phyloP scores from a whole-genome alignment of 805 yeast genomes.

The Starmerella roubikii region DNA sequence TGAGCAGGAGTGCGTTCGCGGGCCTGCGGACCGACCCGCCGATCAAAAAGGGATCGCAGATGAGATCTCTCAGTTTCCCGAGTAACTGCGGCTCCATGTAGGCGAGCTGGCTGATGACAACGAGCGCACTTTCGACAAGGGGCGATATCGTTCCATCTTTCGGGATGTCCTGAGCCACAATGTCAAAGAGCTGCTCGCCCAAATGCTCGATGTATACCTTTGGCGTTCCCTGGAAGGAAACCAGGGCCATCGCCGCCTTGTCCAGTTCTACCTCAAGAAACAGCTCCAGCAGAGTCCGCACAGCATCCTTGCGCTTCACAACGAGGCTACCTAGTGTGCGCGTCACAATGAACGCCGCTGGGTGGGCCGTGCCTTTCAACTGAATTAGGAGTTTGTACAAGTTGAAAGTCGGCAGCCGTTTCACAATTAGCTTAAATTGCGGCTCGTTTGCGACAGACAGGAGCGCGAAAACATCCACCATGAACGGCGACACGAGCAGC shows the following conservation, averaged over 20 bases:
- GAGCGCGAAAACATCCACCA: slow-evolving; percentile 11
- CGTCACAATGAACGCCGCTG: slow-evolving; percentile 34
- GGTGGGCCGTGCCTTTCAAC: slow-evolving; percentile 35
- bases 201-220: slow-evolving; percentile 42
- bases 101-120: slow-evolving; percentile 4
- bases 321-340: slow-evolving; percentile 44
- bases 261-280: slow-evolving; percentile 46
- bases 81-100: slow-evolving; percentile 10
- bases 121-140: slow-evolving; percentile 5
- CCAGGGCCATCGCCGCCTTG: slow-evolving; percentile 50
- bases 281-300: slow-evolving; percentile 60
- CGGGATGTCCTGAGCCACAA: slow-evolving; percentile 32
- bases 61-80: slow-evolving; percentile 12
- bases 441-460: slow-evolving; percentile 3
- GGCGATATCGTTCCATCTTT: neutral
- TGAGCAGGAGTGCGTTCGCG: slow-evolving; percentile 11
- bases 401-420: slow-evolving; percentile 45
- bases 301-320: slow-evolving; percentile 50
- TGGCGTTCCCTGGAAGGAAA: slow-evolving; percentile 46
- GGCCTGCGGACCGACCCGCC: too few relatives aligned
- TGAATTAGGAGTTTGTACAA: slow-evolving; percentile 48
- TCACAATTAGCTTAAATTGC: neutral
- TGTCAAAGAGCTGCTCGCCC: slow-evolving; percentile 48
- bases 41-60: slow-evolving; percentile 9
- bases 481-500: slow-evolving; percentile 13